Percentiles rank a stretch among this genome's conserved stretches.
Evolutionary conservation across 441 rosid genomes (phyloP).

Genomic region (Eutrema salsugineum): DNA sequence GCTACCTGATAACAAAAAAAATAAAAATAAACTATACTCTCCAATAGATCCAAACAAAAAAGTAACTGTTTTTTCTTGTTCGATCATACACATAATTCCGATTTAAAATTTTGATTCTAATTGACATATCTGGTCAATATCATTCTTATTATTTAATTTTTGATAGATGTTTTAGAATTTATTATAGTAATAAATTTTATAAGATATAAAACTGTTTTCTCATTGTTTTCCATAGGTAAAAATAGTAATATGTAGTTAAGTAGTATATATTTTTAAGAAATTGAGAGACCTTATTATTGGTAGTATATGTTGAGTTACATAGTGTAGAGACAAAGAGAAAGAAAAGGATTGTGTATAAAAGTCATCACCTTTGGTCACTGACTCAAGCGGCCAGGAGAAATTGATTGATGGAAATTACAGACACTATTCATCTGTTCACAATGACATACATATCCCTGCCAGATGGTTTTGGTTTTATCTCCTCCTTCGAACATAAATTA

Average conservation of each 20-base stretch:
- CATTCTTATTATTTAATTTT: no score
- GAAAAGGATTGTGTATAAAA: constrained; percentile 21
- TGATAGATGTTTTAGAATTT: background rate
- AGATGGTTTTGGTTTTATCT: background rate
- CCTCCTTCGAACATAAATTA: background rate
- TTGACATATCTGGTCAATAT: no score
- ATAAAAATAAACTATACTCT: no score
- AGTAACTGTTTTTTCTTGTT: background rate
- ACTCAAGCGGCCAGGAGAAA: constrained; percentile 28
- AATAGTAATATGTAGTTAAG: background rate
- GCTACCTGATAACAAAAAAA: no score
- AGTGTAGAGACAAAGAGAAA: background rate
- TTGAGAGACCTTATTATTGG: background rate
- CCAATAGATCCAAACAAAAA: no score
- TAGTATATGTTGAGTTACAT: background rate
- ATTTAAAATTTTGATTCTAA: background rate
- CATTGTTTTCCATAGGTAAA: background rate
- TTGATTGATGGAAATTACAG: constrained; percentile 28
- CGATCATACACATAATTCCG: background rate
- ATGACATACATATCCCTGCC: constrained; percentile 21
- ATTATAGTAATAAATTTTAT: background rate
- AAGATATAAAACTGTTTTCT: background rate
- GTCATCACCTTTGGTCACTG: constrained; percentile 30
- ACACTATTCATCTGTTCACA: constrained; percentile 14
- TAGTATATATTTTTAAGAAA: background rate